Base-by-base conservation (phyloP, 2,329 filamentous ascomycete species). In the Alternaria dauci region DNA sequence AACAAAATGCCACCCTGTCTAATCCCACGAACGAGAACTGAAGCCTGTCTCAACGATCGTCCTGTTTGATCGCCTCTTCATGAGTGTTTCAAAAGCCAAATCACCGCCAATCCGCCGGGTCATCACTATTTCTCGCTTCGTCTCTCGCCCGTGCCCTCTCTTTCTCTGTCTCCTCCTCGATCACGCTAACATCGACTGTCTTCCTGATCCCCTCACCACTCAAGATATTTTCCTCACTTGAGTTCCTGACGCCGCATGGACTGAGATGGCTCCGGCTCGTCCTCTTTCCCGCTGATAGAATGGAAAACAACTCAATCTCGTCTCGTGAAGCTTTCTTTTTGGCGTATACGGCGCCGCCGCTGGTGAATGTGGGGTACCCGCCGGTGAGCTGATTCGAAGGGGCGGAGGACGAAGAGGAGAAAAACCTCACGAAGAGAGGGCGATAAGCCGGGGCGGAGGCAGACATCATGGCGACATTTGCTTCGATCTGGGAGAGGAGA, bases 41-140 rank as follows among this genome's bases (percentile, higher is more conserved):
- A 1, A 30, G 11, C 28, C 8, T 30, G 1, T 11, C 1, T 34
- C 14, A 6, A 1, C 1, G 2, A 34, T 1, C 5, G 12, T 34
- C 5, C 0, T 14, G 5, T 16, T 14, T 34, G 1, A 1, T 14
- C 32, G 5, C 5, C 1, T 12, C 32, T 1, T 16, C 5, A 0
- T 34, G 14, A 34, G 5, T 34, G 2, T 16, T 14, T 6, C 32
- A 34, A 34, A 16, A 3, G 11, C 12, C 32, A 16, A 34, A 12
- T 16, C 5, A 4, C 5, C 4, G 12, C 32, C 32, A 16, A 14
- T 12, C 1, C 11, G 14, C 32, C 14, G 1, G 32, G 7, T 36
- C 14, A 8, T 16, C 14, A 0, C 1, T 2, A 11, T 4, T 16
- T 12, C 5, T 36, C 2, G 5, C 5, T 0, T 16, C 14, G 6